Conservation (phyloP, 2,329 filamentous ascomycete genomes). For the Beauveria sp. region DNA sequence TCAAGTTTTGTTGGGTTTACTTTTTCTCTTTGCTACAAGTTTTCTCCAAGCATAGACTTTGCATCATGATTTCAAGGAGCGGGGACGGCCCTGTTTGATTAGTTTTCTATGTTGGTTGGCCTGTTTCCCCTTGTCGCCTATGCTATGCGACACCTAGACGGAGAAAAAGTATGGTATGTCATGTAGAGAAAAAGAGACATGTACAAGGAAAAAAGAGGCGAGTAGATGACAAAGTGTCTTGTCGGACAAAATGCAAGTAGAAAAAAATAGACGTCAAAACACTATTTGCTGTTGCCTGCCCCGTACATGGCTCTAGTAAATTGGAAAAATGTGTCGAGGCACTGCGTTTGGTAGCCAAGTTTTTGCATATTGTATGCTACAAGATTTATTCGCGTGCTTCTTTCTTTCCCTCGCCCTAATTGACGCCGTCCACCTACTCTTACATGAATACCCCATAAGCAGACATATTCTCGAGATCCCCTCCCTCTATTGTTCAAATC, state of each 20-base stretch:
- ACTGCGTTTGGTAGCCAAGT: too few relatives aligned
- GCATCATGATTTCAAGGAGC: conserved; percentile 1
- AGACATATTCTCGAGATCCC: neutral
- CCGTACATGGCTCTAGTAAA: neutral
- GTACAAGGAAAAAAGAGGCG: neutral
- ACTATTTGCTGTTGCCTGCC: too few relatives aligned
- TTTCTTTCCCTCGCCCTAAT: neutral
- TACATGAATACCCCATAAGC: neutral
- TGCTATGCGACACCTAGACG: conserved; percentile 7
- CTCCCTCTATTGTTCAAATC: conserved; percentile 17
- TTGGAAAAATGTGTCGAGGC: neutral
- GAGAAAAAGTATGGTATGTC: neutral
- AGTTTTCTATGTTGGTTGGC: neutral
- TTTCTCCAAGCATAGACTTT: conserved; percentile 7
- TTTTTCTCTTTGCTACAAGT: neutral
- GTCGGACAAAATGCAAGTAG: neutral
- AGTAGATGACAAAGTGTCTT: neutral
- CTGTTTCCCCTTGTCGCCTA: neutral
- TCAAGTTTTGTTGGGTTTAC: neutral
- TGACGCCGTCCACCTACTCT: neutral
- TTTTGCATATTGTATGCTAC: neutral
- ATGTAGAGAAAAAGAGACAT: too few relatives aligned
- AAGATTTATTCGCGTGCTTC: neutral
- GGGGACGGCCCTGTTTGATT: neutral
- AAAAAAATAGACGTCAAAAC: neutral